Base-by-base conservation (phyloP, 2,329 filamentous ascomycete genomes). In the Lachnellula arida region DNA sequence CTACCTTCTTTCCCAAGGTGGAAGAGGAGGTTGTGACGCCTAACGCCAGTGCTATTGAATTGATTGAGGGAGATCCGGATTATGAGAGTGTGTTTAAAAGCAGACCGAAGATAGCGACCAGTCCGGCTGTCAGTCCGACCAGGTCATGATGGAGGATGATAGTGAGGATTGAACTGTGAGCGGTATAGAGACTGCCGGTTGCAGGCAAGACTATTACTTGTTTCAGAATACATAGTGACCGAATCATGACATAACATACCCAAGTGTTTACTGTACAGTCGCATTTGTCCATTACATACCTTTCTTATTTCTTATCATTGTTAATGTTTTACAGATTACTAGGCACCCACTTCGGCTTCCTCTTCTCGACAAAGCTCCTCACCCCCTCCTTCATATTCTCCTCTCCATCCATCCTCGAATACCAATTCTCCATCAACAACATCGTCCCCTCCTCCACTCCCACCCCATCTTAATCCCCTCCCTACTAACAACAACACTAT, bases 1-100 rank as follows among this genome's bases (percentile, higher is more conserved):
- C 73, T 0, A 75, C 70, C 37, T 75, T 76, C 47, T 82, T 82
- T 39, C 66, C 66, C 0, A 74, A 70, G 25, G 70, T 81, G 5
- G 75, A 77, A 5, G 79, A 83, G 62, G 78, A 76, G 50, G 49
- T 60, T 12, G 50, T 60, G 60, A 56, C 51, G 54, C 72, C 64
- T 17, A 60, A 62, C n/a, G 52, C 65, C 6, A 65, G 64, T 50
- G 54, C 58, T 15, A 57, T 63, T 35, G 66, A 67, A 60, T 73
- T 96, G 42, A 85, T 96, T 55, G 72, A 73, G 43, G 71, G 64
- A 28, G 79, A 79, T 15, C 80, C 81, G 4, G 90, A 95, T 58
- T 88, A 91, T 70, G 87, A 88, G 57, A 87, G 86, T 25, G 86
- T 96, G 1, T 97, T 97, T 70, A 89, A 86, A 73, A 92, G 89